Evolutionary conservation across 306 rosid species (phyloP).

Genomic region (Boehmeria nivea): DNA sequence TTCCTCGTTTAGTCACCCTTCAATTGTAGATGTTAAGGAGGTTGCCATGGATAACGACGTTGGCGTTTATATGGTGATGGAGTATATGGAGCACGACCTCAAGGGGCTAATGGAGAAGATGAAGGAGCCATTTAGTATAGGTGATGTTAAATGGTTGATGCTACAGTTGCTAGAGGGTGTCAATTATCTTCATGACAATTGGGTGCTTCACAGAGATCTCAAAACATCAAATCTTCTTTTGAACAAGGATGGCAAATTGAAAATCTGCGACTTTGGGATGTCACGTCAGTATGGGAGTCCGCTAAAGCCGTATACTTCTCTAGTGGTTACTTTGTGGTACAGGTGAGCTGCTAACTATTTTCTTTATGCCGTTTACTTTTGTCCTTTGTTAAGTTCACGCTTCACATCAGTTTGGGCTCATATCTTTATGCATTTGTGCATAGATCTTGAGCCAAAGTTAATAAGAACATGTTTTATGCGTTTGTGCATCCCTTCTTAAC

Average conservation of each 20-base stretch:
- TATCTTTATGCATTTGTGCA: neutral
- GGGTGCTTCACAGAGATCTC: constrained; percentile 93
- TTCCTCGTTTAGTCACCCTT: constrained; percentile 69
- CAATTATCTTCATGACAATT: constrained; percentile 83
- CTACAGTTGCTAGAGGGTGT: constrained; percentile 75
- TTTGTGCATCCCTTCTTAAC: too few relatives aligned
- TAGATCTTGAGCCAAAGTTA: neutral
- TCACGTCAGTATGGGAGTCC: constrained; percentile 92
- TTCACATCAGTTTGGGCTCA: too few relatives aligned
- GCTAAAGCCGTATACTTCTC: constrained; percentile 69
- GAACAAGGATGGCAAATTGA: constrained; percentile 68
- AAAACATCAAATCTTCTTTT: constrained; percentile 83
- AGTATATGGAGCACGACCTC: constrained; percentile 79
- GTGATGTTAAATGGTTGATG: constrained; percentile 76
- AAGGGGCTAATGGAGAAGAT: constrained; percentile 54
- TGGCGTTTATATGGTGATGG: constrained; percentile 93
- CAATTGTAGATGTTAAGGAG: constrained; percentile 82
- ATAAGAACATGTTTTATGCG: neutral
- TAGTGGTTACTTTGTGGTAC: constrained; percentile 95
- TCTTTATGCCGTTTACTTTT: too few relatives aligned
- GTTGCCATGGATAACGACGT: constrained; percentile 69
- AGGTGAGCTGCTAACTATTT: constrained; percentile 40
- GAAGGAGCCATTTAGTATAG: constrained; percentile 64
- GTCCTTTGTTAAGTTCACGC: too few relatives aligned
- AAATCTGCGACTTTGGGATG: constrained; percentile 91